Percentiles rank a stretch among this genome's conserved stretches.
phyloP scores from a whole-genome alignment of 2,329 filamentous ascomycete genomes.

The Pezicula carpinea region DNA sequence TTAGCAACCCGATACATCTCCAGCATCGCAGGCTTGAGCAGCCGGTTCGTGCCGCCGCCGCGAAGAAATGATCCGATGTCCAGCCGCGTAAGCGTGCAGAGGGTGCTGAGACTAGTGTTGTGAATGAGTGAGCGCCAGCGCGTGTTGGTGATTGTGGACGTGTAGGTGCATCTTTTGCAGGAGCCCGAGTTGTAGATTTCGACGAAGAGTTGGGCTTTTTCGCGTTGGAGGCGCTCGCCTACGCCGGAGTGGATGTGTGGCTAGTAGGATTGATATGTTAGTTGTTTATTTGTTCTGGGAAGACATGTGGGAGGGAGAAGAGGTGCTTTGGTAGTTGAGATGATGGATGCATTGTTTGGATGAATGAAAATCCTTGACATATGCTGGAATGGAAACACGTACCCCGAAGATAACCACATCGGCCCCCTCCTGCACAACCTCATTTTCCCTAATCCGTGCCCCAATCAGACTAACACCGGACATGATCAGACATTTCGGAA shows the following conservation, averaged over 20 bases:
- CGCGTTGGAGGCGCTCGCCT: neutral
- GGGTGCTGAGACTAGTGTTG: slow-evolving; percentile 7
- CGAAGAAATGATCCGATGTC: slow-evolving; percentile 4
- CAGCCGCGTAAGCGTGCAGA: slow-evolving; percentile 7
- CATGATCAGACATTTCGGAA: slow-evolving; percentile 5
- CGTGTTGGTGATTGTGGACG: slow-evolving; percentile 2
- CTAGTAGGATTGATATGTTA: neutral
- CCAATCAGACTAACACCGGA: slow-evolving; percentile 9
- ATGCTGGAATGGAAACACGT: neutral
- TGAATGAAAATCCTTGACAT: neutral
- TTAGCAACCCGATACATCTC: slow-evolving; percentile 10
- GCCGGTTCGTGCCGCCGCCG: slow-evolving; percentile 20
- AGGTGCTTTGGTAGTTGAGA: too few relatives aligned
- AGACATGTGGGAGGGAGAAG: too few relatives aligned
- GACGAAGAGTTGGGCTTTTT: neutral
- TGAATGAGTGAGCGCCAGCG: slow-evolving; percentile 7
- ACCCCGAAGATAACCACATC: slow-evolving; percentile 7
- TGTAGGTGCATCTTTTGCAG: neutral
- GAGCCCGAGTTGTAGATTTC: slow-evolving; percentile 3
- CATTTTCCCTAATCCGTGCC: slow-evolving; percentile 1
- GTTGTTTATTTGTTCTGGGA: too few relatives aligned
- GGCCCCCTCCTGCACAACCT: slow-evolving; percentile 3
- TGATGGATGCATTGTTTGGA: too few relatives aligned
- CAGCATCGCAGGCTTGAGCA: slow-evolving; percentile 16
- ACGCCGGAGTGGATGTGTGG: neutral